A percentile compares a stretch with the other conserved stretches of the same genome.
Evolutionary conservation across 352 stramenopile genomes (phyloP).

Genomic region (Phytophthora pseudosyringae): DNA sequence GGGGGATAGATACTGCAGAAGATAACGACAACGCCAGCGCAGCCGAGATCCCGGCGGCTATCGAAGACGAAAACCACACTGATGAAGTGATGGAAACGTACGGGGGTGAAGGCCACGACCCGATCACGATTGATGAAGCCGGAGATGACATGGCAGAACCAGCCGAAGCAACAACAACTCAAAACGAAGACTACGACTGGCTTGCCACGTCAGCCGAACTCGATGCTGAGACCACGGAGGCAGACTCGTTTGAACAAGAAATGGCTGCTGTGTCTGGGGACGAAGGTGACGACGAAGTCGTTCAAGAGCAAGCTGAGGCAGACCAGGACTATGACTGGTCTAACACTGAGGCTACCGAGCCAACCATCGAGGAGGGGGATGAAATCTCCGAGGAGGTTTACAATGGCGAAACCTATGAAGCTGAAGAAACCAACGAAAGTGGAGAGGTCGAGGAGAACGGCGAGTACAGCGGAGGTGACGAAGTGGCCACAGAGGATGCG

Average conservation of each 20-base stretch:
- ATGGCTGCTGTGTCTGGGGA: conserved; percentile 27
- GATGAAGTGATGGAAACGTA: background rate
- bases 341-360: background rate
- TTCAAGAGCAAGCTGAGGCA: conserved; percentile 4
- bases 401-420: conserved; percentile 7
- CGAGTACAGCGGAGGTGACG: conserved; percentile 5
- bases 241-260: conserved; percentile 28
- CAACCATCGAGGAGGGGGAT: conserved; percentile 17
- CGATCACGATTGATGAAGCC: background rate
- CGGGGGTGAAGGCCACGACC: conserved; percentile 2
- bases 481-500: conserved; percentile 13
- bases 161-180: background rate
- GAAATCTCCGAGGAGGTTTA: conserved; percentile 4
- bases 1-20: background rate
- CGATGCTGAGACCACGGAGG: background rate
- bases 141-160: conserved; percentile 1
- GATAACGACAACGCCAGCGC: background rate
- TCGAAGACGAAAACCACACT: background rate
- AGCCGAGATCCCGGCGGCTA: background rate
- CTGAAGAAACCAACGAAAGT: conserved; percentile 18
- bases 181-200: conserved; percentile 25
- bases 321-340: conserved; percentile 16
- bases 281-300: conserved; percentile 11
- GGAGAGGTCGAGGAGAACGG: conserved; percentile 13
- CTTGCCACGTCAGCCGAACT: conserved; percentile 22